A percentile compares a stretch with the other conserved stretches of the same genome.
Conservation (phyloP, 139 green algal genomes). For the Chlorella vulgaris region DNA sequence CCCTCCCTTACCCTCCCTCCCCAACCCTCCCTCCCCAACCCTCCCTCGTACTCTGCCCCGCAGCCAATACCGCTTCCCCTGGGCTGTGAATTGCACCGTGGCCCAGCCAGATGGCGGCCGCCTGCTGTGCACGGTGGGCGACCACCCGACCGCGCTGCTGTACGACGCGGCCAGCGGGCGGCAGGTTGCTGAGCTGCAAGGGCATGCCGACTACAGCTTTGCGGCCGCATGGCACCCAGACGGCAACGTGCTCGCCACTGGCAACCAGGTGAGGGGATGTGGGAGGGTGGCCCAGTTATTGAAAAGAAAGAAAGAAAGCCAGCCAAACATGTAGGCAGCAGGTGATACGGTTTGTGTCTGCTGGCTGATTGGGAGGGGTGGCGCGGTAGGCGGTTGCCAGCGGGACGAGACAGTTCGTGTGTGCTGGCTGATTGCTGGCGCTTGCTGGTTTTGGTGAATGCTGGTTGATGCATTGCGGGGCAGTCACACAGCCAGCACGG, state of each 20-base stretch:
- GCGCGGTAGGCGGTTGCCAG: too few relatives aligned
- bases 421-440: too few relatives aligned
- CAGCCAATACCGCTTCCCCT: slow-evolving; percentile 52
- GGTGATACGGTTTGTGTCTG: neutral
- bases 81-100: slow-evolving; percentile 88
- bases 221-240: slow-evolving; percentile 89
- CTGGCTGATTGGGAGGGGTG: too few relatives aligned
- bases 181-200: slow-evolving; percentile 55
- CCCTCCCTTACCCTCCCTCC: neutral
- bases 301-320: neutral
- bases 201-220: slow-evolving; percentile 95
- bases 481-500: too few relatives aligned
- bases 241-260: slow-evolving; percentile 85
- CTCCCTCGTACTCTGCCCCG: neutral
- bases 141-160: slow-evolving; percentile 63
- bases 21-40: neutral
- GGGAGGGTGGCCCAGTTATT: neutral
- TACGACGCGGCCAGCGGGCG: slow-evolving; percentile 33
- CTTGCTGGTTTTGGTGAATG: too few relatives aligned
- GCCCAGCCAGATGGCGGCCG: slow-evolving; percentile 34
- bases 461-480: too few relatives aligned
- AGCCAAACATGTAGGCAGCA: neutral
- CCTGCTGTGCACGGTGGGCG: slow-evolving; percentile 75
- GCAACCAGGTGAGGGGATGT: slow-evolving; percentile 84
- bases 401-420: too few relatives aligned